Evolutionary conservation across 2,329 filamentous ascomycete genomes (phyloP), one percentile per base, ranked within the genome.

Genomic region (Metarhizium rileyi): DNA sequence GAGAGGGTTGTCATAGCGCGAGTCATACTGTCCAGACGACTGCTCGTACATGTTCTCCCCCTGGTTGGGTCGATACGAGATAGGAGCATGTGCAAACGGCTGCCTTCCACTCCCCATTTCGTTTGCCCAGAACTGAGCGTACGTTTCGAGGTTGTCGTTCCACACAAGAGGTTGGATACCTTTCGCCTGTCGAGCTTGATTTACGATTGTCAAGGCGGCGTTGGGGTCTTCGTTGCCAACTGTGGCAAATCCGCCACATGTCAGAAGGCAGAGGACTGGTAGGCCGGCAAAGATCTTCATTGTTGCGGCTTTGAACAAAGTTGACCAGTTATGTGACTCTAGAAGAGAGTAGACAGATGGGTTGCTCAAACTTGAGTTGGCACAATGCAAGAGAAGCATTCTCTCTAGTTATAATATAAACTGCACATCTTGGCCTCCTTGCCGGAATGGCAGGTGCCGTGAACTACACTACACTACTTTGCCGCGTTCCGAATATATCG

Each of bases 1-100:
- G 18, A 66, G 44, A 27, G 64, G 64, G 12, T 41, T 57, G 23
- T 61, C 58, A 41, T 65, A 64, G 14, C 53, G 54, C 4, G 50
- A 41, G 47, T 65, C 58, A 38, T 63, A 66, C 36, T 62, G 58
- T 5, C 55, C 54, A 2, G 64, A 59, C 10, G 59, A 55, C 33
- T 65, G 58, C 27, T 62, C 60, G 50, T 62, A 66, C 33, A 67
- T 57, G 14, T 57, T 65, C 50, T 68, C 66, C 38, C 66, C 65
- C 44, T 68, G 65, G n/a, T 54, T 51, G 3, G 62, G 63, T 3
- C 66, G 62, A 14, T 60, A 57, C 28, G 55, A 46, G 3, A 58
- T 58, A 9, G 61, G 55, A 4, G 65, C 61, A 47, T 68, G 66
- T 38, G 58, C 53, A 48, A 67, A 66, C 3, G 59, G 57, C 26